These are phyloP conservation scores for Naganishia onofrii DNA, from an alignment of 768 basidiomycete species.

Conservation along the genomic window DNA sequence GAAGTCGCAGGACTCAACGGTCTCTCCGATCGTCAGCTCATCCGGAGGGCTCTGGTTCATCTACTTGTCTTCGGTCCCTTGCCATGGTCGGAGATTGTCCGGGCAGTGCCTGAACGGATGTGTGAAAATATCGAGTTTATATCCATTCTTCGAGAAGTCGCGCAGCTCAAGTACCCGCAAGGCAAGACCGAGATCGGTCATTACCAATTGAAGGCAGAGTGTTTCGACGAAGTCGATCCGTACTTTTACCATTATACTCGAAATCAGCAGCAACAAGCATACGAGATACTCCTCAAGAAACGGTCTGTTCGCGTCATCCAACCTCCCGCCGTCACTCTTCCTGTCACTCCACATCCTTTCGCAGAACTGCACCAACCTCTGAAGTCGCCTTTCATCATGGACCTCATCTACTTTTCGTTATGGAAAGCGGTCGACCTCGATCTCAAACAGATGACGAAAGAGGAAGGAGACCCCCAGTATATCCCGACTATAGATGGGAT, in stretches of 20 bases:
- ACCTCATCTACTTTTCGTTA: slow-evolving; percentile 78
- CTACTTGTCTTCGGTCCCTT: slow-evolving; percentile 82
- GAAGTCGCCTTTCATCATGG: slow-evolving; percentile 68
- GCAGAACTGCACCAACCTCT: slow-evolving; percentile 63
- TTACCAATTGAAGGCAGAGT: slow-evolving; percentile 83
- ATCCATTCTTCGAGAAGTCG: slow-evolving; percentile 70
- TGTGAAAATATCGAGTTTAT: slow-evolving; percentile 81
- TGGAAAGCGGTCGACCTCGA: slow-evolving; percentile 60
- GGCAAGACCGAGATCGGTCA: slow-evolving; percentile 69
- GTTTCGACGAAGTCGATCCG: slow-evolving; percentile 83
- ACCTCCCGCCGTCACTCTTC: slow-evolving; percentile 68
- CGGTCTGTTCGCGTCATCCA: slow-evolving; percentile 71
- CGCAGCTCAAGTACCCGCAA: slow-evolving; percentile 78
- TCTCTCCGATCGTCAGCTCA: slow-evolving; percentile 63
- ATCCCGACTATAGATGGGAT: slow-evolving; percentile 67
- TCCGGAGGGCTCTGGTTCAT: slow-evolving; percentile 83
- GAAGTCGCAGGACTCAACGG: slow-evolving; percentile 74
- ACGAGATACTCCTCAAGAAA: slow-evolving; percentile 65
- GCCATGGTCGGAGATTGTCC: slow-evolving; percentile 84
- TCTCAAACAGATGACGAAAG: slow-evolving; percentile 37
- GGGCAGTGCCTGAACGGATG: slow-evolving; percentile 83
- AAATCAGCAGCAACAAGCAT: slow-evolving; percentile 89
- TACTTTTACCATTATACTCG: slow-evolving; percentile 94
- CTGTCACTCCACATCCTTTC: slow-evolving; percentile 61
- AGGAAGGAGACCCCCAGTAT: slow-evolving; percentile 34